These are phyloP conservation scores for Penicillium odoratum DNA, from an alignment of 495 filamentous ascomycete species.

Conservation along the genomic window DNA sequence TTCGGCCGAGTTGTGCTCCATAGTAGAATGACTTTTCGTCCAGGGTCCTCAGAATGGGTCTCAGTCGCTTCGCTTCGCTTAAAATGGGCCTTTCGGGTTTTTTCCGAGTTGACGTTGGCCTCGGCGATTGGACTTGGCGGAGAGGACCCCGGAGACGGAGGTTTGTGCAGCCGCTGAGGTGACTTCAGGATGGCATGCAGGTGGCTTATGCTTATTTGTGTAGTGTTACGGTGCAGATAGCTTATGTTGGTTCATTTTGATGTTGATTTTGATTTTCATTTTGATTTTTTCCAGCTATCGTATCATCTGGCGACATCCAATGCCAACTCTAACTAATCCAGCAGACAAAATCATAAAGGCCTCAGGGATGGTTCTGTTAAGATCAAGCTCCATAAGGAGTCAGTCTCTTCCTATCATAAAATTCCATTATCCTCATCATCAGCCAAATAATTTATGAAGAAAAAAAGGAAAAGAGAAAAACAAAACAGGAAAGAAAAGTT, in stretches of 20 bases:
- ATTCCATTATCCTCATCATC: constrained; percentile 55
- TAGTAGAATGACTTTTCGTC: not conserved
- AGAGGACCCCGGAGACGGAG: not conserved
- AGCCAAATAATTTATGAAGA: constrained; percentile 37
- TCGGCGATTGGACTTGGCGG: not conserved
- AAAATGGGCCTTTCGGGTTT: not conserved
- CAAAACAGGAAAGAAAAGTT: constrained; percentile 13
- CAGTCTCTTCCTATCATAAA: constrained; percentile 66
- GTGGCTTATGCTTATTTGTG: not conserved
- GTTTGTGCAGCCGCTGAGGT: not conserved
- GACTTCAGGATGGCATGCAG: not conserved
- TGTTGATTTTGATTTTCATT: too few relatives aligned
- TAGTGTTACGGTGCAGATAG: not conserved
- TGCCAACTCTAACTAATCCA: not conserved
- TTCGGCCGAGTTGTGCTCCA: not conserved
- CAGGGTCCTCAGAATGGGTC: constrained; percentile 1
- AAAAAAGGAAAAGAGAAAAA: constrained; percentile 24
- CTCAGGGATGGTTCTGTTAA: constrained; percentile 50
- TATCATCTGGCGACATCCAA: not conserved
- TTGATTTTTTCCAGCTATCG: too few relatives aligned
- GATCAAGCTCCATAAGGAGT: constrained; percentile 54
- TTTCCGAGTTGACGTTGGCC: too few relatives aligned
- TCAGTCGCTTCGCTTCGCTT: constrained; percentile 2
- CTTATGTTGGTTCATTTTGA: not conserved
- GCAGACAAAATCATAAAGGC: constrained; percentile 25